Conservation (phyloP, 2,329 filamentous ascomycete species). For the Fusarium sp. region DNA sequence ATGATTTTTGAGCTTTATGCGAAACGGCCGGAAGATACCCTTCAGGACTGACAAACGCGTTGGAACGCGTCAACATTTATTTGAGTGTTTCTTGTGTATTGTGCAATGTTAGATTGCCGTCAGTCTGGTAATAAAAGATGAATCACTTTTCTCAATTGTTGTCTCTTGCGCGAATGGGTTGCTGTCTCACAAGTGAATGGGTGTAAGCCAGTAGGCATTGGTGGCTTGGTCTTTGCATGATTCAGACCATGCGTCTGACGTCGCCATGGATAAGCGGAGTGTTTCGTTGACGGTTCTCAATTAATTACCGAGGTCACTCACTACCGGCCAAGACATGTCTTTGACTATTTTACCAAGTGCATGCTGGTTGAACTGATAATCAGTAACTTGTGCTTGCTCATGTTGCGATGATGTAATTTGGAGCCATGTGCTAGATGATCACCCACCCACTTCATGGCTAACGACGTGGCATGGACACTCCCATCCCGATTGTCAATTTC, state of each 20-base stretch:
- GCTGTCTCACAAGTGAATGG: background rate
- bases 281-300: background rate
- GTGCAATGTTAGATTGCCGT: background rate
- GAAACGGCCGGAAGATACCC: slow-evolving; percentile 42
- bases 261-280: background rate
- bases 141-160: background rate
- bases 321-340: background rate
- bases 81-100: slow-evolving; percentile 19
- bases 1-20: slow-evolving; percentile 17
- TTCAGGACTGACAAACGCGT: slow-evolving; percentile 25
- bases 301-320: background rate
- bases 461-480: background rate
- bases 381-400: background rate
- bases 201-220: background rate
- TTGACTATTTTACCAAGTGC: background rate
- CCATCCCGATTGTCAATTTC: background rate
- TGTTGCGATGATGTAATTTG: background rate
- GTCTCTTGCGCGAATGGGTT: background rate
- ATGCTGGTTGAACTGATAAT: background rate
- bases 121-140: slow-evolving; percentile 3
- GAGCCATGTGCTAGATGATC: background rate
- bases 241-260: background rate
- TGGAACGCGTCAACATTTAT: slow-evolving; percentile 13
- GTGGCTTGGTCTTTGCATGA: background rate
- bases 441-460: background rate